phyloP scores from a whole-genome alignment of 179 eudicot species.

The Beta lomatogona region DNA sequence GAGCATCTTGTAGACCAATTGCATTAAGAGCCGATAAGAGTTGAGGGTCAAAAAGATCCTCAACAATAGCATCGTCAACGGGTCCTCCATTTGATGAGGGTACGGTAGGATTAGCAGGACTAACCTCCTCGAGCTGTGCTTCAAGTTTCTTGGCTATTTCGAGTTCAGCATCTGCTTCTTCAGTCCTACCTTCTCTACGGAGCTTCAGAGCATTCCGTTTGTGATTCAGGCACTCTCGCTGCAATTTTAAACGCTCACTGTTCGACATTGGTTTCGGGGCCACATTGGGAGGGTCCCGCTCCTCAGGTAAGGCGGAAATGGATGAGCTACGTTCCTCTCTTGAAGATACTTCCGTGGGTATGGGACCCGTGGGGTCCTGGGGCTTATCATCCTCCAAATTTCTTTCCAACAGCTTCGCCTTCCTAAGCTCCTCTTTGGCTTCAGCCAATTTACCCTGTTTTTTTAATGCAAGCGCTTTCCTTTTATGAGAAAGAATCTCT shows the following conservation, averaged over 20 bases:
- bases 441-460: slow-evolving; percentile 85
- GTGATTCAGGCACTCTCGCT: slow-evolving; percentile 80
- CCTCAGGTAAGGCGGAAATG: slow-evolving; percentile 37
- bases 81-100: slow-evolving; percentile 37
- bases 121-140: slow-evolving; percentile 68
- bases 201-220: slow-evolving; percentile 82
- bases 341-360: slow-evolving; percentile 33
- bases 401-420: slow-evolving; percentile 82
- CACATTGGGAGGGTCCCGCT: slow-evolving; percentile 31
- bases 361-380: slow-evolving; percentile 27
- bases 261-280: slow-evolving; percentile 60
- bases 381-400: slow-evolving; percentile 42
- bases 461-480: slow-evolving; percentile 76
- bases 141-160: slow-evolving; percentile 88
- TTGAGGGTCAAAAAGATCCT: slow-evolving; percentile 93
- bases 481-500: slow-evolving; percentile 72
- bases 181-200: slow-evolving; percentile 83
- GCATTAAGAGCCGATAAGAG: slow-evolving; percentile 80
- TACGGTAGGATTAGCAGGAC: slow-evolving; percentile 35
- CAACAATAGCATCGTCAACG: slow-evolving; percentile 58
- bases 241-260: slow-evolving; percentile 76
- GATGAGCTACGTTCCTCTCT: slow-evolving; percentile 44
- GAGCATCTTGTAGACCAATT: slow-evolving; percentile 63
- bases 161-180: slow-evolving; percentile 86
- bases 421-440: slow-evolving; percentile 83